A percentile compares a stretch with the other conserved stretches of the same genome.
These are phyloP conservation scores for Micractinium conductrix DNA, from an alignment of 139 green algal genomes.

Conservation along the genomic window DNA sequence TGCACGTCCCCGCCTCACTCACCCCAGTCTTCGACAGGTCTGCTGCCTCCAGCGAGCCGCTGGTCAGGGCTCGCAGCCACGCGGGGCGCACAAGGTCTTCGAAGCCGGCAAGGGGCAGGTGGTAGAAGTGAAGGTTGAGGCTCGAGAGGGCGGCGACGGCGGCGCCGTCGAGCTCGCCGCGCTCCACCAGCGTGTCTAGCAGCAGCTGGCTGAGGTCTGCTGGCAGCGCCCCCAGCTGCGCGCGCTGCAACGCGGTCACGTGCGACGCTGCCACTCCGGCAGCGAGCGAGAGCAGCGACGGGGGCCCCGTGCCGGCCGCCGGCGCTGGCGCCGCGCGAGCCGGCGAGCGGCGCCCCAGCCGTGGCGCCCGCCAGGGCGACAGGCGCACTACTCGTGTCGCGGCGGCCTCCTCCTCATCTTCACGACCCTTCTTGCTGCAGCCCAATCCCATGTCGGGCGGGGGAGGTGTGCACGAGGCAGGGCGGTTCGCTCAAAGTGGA, in stretches of 20 bases:
- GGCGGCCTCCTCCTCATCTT: slow-evolving; percentile 1
- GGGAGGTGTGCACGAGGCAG: too few relatives aligned
- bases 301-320: neutral
- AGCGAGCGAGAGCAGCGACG: slow-evolving; percentile 12
- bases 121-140: slow-evolving; percentile 33
- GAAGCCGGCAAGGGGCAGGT: slow-evolving; percentile 33
- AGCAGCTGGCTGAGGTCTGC: slow-evolving; percentile 52
- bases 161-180: slow-evolving; percentile 13
- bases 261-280: neutral
- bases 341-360: neutral
- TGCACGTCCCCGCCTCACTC: neutral
- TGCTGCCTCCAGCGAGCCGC: slow-evolving; percentile 4
- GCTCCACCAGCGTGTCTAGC: slow-evolving; percentile 35
- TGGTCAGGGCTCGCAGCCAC: slow-evolving; percentile 42
- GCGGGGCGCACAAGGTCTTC: neutral
- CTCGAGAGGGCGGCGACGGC: slow-evolving; percentile 5
- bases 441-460: slow-evolving; percentile 21
- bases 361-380: neutral
- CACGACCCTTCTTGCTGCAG: neutral
- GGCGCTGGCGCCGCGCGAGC: neutral
- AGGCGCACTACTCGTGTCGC: neutral
- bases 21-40: slow-evolving; percentile 39
- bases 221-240: slow-evolving; percentile 27
- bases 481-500: too few relatives aligned
- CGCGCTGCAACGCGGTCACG: neutral